Evolutionary conservation across 2,329 filamentous ascomycete genomes (phyloP).

Genomic region (Colletotrichum tamarilloi): DNA sequence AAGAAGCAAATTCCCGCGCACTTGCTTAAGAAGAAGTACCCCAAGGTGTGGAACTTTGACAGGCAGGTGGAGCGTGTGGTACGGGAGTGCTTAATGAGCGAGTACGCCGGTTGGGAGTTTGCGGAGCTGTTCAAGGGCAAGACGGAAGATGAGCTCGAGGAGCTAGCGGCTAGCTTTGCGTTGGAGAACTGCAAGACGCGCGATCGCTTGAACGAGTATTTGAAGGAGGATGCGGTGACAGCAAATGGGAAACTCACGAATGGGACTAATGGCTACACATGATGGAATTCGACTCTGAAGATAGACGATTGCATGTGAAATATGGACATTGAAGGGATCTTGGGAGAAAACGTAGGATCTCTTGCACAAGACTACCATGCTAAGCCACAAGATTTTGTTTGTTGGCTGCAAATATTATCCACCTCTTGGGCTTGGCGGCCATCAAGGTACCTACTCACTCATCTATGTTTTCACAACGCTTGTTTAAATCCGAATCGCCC

Average conservation of each 20-base stretch:
- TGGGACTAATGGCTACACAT: not conserved
- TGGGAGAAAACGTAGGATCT: too few relatives aligned
- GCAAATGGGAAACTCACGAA: not conserved
- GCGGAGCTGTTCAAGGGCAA: constrained; percentile 65
- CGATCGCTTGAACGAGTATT: constrained; percentile 61
- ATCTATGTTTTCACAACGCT: too few relatives aligned
- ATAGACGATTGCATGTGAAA: too few relatives aligned
- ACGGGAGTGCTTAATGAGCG: constrained; percentile 54
- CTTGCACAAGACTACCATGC: too few relatives aligned
- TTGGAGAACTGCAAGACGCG: constrained; percentile 65
- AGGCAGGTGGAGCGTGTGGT: constrained; percentile 59
- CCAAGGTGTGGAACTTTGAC: constrained; percentile 61
- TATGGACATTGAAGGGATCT: too few relatives aligned
- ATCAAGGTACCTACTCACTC: too few relatives aligned
- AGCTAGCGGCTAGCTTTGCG: constrained; percentile 61
- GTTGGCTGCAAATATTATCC: too few relatives aligned
- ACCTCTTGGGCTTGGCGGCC: too few relatives aligned
- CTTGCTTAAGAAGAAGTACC: constrained; percentile 57
- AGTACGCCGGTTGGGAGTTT: constrained; percentile 64
- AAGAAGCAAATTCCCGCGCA: constrained; percentile 55
- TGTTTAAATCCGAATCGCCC: too few relatives aligned
- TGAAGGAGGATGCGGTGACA: constrained; percentile 53
- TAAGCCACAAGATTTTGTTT: too few relatives aligned
- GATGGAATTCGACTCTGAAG: too few relatives aligned
- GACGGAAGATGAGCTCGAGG: constrained; percentile 63